phyloP scores from a whole-genome alignment of 805 yeast genomes.

The Brettanomyces bruxellensis region DNA sequence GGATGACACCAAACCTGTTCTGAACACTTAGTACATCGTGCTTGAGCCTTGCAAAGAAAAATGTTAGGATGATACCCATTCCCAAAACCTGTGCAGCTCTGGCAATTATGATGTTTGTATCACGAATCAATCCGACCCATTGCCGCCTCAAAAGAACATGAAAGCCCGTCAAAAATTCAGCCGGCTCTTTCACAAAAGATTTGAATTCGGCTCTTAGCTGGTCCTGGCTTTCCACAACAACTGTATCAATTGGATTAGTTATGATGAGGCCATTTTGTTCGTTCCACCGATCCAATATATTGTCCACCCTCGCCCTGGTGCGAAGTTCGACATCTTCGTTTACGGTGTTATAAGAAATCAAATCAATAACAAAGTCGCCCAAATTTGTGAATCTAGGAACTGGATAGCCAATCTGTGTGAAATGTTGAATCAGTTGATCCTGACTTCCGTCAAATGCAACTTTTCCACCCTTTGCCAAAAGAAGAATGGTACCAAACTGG shows the following conservation, averaged over 20 bases:
- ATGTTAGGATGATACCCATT: constrained; percentile 53
- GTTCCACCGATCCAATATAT: constrained; percentile 31
- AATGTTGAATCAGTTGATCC: constrained; percentile 35
- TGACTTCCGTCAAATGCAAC: constrained; percentile 62
- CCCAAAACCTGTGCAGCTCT: constrained; percentile 57
- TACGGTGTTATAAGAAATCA: constrained; percentile 50
- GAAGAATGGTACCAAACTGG: constrained; percentile 59
- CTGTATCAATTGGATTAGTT: background rate
- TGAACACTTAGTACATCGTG: constrained; percentile 42
- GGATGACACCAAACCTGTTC: constrained; percentile 67
- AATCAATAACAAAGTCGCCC: constrained; percentile 68
- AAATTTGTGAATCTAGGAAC: constrained; percentile 57
- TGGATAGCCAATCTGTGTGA: constrained; percentile 38
- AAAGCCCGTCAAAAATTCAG: constrained; percentile 26
- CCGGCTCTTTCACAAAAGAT: constrained; percentile 23
- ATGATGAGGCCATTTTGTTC: background rate
- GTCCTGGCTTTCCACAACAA: constrained; percentile 8
- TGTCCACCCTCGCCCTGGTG: constrained; percentile 32
- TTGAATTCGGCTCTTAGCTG: constrained; percentile 16
- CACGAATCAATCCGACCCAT: constrained; percentile 34
- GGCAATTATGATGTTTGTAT: constrained; percentile 52
- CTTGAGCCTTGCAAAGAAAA: constrained; percentile 57
- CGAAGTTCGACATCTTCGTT: constrained; percentile 30
- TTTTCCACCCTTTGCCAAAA: constrained; percentile 65
- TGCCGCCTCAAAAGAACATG: constrained; percentile 29